Base-by-base conservation (phyloP, 768 basidiomycete species). In the Piloderma croceum region DNA sequence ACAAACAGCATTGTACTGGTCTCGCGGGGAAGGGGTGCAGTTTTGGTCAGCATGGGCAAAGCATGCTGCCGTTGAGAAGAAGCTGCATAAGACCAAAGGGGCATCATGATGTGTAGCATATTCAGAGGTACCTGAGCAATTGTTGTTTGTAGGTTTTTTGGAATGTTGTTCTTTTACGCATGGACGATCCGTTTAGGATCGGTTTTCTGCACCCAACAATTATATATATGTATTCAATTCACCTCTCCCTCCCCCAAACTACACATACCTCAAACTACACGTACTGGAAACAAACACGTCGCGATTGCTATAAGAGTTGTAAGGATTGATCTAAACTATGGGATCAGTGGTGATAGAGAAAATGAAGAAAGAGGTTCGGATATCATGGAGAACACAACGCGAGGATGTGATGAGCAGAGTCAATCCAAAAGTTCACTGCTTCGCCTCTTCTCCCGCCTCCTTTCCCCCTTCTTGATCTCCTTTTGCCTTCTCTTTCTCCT, bases 41-140 rank as follows among this genome's bases (percentile, higher is more conserved):
- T 90, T 89, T 53, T 88, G 83, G 79, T 74, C 79, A 38, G 78
- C 81, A 15, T 87, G 85, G 83, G 76, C 84, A 20, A 70, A 68
- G n/a, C n/a, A n/a, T n/a, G n/a, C n/a, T n/a, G n/a, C n/a, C n/a
- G 20, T n/a, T 27, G 83, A 83, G 52, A 87, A 90, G 46, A 55
- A 59, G 29, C 39, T 50, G 3, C 57, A 52, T 29, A 51, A 43
- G 31, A 45, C 49, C 27, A 32, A 46, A 37, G 29, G 22, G 18
- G 54, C 51, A 39, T 13, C 25, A 35, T 35, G 11, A 35, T 31
- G 29, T 15, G 29, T 31, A n/a, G n/a, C n/a, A n/a, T n/a, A n/a
- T n/a, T n/a, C n/a, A n/a, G n/a, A n/a, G n/a, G n/a, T n/a, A n/a
- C n/a, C n/a, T n/a, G n/a, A n/a, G n/a, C n/a, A n/a, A n/a, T n/a